Evolutionary conservation across 306 rosid genomes (phyloP), one percentile per base, ranked within the genome.

Genomic region (Trifolium dubium): DNA sequence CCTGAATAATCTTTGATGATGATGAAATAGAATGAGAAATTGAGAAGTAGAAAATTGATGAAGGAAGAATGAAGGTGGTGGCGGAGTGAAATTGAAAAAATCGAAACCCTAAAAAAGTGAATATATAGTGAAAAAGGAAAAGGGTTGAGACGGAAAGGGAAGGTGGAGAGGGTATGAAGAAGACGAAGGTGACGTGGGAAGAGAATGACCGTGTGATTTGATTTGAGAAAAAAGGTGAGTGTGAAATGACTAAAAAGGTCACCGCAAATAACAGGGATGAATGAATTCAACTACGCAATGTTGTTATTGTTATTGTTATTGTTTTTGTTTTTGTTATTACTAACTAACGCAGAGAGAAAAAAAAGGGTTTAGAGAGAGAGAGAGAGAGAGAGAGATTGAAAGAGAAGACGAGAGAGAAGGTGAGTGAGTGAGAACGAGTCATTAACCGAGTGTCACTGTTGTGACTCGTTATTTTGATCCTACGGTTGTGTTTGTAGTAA

Each of bases 171-270:
- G 74, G 79, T 73, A 69, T 58, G 80, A 75, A 80, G 72, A 75
- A 75, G 77, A 75, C 77, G 84, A 63, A 69, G 84, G 30, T 80
- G 96, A 88, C 86, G 93, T 88, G 96, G 92, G 60, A 49, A 51
- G 61, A 80, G 67, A 74, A 3, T 78, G 74, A 79, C 86, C 90
- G 90, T 86, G 62, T 3, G 96, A 90, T 90, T 19, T 71, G 56
- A 39, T 76, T 58, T 5, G 77, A 29, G 56, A 43, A 43, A 39
- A 43, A 34, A 23, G 61, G 44, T 3, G 13, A n/a, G 18, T 5
- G 67, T 4, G 77, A 90, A 90, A 83, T 64, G 88, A 90, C 93
- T 49, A 86, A 90, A 88, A 86, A 2, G 90, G 88, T 41, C 84
- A 81, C 77, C 77, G 80, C 77, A 69, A 79, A 79, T 79, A 71